Base-by-base conservation (phyloP, 352 stramenopile species). In the Elongisporangium anandrum region DNA sequence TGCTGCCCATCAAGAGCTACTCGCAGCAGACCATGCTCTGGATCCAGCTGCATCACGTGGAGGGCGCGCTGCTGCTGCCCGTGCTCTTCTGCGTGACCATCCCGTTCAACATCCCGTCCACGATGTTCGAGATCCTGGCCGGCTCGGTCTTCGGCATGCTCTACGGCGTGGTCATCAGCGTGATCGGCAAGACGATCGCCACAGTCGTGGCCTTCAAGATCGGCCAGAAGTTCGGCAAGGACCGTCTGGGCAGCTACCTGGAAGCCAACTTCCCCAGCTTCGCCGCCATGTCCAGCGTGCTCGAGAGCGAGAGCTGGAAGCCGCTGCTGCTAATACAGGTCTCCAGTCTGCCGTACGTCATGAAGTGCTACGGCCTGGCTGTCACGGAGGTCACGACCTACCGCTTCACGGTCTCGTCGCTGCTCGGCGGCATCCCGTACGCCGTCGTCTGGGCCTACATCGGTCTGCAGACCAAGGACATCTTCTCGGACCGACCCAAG, bases 361-460 rank as follows among this genome's bases (percentile, higher is more conserved):
- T 90, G 60, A 92, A 90, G 59, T 90, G 74, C 67, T 92, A 88
- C 61, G 80, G 78, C 41, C 70, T 92, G 15, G 77, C 82, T 34
- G 78, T 92, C 34, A 83, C 79, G 1, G 75, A 90, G 54, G 64
- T 90, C 45, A 75, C 69, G 10, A 72, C 73, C 20, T 61, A 75
- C 38, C 68, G 75, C 50, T 92, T 92, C 59, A 63, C 71, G 1
- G 54, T 84, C 34, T 87, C 82, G 23, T 85, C 79, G 50, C 69
- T 86, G 39, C 54, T 88, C 19, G 79, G 75, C 3, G 73, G 77
- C 26, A 53, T 84, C 17, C 78, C 77, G 1, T 81, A 84, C 54
- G 79, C 82, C 9, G 41, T 87, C 34, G 52, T 92, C 13, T 85
- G 82, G 78, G 68, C 80, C 19, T 87, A 87, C 50, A 80, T 92